Percentiles rank a stretch among this genome's conserved stretches.
Conservation (phyloP, 805 yeast species). For the Osmozyma mogii region DNA sequence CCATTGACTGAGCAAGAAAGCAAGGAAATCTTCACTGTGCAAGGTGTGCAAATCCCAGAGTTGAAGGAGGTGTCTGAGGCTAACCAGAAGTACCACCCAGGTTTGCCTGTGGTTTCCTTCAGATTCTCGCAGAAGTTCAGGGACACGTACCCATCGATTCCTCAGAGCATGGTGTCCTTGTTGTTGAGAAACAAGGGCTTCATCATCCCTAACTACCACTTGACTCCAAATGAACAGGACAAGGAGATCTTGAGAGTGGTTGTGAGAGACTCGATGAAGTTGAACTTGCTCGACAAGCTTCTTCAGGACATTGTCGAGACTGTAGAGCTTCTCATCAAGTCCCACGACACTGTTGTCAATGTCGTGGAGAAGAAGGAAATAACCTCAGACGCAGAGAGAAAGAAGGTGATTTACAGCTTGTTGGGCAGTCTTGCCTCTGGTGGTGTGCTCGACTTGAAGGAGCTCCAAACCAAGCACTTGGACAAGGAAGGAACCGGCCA, state of each 20-base stretch:
- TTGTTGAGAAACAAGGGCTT: constrained; percentile 66
- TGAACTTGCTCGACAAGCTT: constrained; percentile 33
- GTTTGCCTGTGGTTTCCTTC: constrained; percentile 88
- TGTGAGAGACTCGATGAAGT: constrained; percentile 61
- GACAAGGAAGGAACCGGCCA: constrained; percentile 16
- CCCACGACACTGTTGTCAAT: constrained; percentile 35
- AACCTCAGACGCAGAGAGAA: constrained; percentile 17
- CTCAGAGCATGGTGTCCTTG: constrained; percentile 68
- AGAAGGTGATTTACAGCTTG: constrained; percentile 37
- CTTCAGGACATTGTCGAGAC: constrained; percentile 48
- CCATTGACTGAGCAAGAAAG: constrained; percentile 23
- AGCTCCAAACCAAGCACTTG: constrained; percentile 13
- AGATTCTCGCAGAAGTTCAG: constrained; percentile 54
- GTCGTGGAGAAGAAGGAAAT: constrained; percentile 10
- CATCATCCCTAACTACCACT: constrained; percentile 83
- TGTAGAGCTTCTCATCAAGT: constrained; percentile 43
- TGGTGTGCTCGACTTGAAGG: constrained; percentile 37
- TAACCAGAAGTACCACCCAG: constrained; percentile 53
- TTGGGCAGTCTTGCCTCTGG: constrained; percentile 48
- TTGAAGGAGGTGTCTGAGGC: constrained; percentile 10
- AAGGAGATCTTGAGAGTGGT: constrained; percentile 79
- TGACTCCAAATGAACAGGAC: constrained; percentile 53
- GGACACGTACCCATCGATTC: constrained; percentile 64
- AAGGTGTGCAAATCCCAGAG: constrained; percentile 4
- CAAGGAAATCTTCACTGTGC: constrained; percentile 13